Conservation (phyloP, 2,329 filamentous ascomycete genomes). For the Neocatenulostroma microsporum region DNA sequence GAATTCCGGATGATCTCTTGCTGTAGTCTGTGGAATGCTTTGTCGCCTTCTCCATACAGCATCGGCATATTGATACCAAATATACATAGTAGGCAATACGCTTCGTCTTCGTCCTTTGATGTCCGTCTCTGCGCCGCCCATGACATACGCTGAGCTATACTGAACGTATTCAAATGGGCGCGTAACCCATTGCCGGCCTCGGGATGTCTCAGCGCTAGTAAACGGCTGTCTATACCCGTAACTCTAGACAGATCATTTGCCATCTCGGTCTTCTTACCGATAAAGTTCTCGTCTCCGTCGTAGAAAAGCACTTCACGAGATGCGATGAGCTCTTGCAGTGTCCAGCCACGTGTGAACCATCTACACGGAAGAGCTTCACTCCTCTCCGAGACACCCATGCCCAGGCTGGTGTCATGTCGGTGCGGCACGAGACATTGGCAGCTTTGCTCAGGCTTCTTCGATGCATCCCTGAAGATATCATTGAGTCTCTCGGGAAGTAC, state of each 20-base stretch:
- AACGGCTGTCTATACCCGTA: background rate
- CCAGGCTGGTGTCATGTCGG: no score
- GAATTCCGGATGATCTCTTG: slow-evolving; percentile 8
- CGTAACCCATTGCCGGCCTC: no score
- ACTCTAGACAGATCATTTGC: slow-evolving; percentile 10
- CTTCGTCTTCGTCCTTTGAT: slow-evolving; percentile 32
- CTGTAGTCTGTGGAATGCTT: slow-evolving; percentile 9
- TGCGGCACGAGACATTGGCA: no score
- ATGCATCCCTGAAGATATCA: slow-evolving; percentile 1
- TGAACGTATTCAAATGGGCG: no score
- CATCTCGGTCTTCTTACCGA: slow-evolving; percentile 14
- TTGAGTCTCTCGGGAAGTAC: background rate
- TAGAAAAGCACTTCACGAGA: slow-evolving; percentile 7
- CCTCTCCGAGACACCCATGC: background rate
- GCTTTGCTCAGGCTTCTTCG: no score
- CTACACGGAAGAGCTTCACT: background rate
- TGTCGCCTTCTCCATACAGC: slow-evolving; percentile 32
- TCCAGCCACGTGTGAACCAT: slow-evolving; percentile 9
- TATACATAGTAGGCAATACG: slow-evolving; percentile 40
- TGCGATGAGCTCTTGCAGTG: slow-evolving; percentile 4
- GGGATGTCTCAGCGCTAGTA: no score
- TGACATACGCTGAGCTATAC: slow-evolving; percentile 7
- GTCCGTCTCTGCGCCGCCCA: slow-evolving; percentile 9
- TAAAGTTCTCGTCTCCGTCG: slow-evolving; percentile 10
- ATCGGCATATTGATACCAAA: slow-evolving; percentile 40